These are phyloP conservation scores for Xylariaceae sp. DNA, from an alignment of 2,329 filamentous ascomycete species.

Conservation along the genomic window DNA sequence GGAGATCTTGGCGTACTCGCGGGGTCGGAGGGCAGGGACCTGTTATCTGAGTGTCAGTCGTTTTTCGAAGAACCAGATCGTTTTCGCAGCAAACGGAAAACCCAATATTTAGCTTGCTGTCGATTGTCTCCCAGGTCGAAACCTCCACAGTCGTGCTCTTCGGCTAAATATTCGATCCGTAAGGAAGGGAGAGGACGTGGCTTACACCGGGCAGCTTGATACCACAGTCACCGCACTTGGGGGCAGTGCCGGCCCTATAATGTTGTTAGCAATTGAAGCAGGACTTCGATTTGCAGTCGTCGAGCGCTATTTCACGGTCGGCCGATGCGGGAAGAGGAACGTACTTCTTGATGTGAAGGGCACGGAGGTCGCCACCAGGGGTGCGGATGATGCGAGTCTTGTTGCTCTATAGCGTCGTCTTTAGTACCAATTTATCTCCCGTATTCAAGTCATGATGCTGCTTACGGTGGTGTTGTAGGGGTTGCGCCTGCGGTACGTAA, in stretches of 20 bases:
- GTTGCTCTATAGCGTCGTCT: conserved; percentile 71
- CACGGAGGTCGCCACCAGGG: conserved; percentile 88
- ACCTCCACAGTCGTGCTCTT: not conserved
- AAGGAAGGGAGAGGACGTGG: conserved; percentile 33
- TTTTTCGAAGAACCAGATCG: not conserved
- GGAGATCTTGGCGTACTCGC: conserved; percentile 95
- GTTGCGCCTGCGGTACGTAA: conserved; percentile 47
- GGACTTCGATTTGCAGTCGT: not conserved
- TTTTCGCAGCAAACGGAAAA: not conserved
- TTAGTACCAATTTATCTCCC: conserved; percentile 8
- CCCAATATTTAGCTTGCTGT: not conserved
- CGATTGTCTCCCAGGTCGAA: not conserved
- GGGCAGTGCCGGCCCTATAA: conserved; percentile 69
- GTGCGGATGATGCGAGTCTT: conserved; percentile 94
- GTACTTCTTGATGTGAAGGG: conserved; percentile 98
- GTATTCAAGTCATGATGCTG: not conserved
- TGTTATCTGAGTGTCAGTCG: conserved; percentile 35
- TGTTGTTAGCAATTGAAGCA: conserved; percentile 7
- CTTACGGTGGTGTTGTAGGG: conserved; percentile 17
- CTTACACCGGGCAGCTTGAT: conserved; percentile 96
- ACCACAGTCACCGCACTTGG: conserved; percentile 99
- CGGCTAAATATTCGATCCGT: not conserved
- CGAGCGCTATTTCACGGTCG: not conserved
- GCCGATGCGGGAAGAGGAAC: not conserved
- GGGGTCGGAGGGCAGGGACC: conserved; percentile 94